Evolutionary conservation across 768 basidiomycete genomes (phyloP).

Genomic region (Amanita muscaria): DNA sequence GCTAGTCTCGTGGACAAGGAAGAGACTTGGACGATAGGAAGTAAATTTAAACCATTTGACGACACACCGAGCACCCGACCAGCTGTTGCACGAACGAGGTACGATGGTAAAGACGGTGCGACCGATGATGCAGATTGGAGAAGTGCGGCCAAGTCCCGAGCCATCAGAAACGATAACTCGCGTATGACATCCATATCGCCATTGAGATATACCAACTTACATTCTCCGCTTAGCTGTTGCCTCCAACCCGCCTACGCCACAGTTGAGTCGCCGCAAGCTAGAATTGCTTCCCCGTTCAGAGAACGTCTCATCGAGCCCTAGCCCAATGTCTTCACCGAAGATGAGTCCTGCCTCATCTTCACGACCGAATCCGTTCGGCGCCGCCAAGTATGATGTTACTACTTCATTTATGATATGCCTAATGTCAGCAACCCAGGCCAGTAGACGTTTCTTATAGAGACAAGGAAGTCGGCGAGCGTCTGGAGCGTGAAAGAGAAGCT

Average conservation of each 20-base stretch:
- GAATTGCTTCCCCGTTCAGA: conserved; percentile 79
- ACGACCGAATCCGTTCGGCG: conserved; percentile 77
- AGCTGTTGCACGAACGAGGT: conserved; percentile 39
- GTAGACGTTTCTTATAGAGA: conserved; percentile 78
- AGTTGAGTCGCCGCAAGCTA: conserved; percentile 69
- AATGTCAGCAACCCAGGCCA: conserved; percentile 54
- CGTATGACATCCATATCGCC: conserved; percentile 35
- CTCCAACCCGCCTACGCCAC: conserved; percentile 78
- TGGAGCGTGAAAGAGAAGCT: conserved; percentile 60
- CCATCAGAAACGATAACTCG: conserved; percentile 43
- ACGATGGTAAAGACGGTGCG: conserved; percentile 40
- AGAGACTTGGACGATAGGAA: conserved; percentile 68
- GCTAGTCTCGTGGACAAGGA: conserved; percentile 62
- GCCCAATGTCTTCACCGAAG: conserved; percentile 75
- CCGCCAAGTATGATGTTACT: conserved; percentile 62
- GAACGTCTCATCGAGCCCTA: conserved; percentile 54
- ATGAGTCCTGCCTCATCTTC: conserved; percentile 39
- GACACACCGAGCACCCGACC: conserved; percentile 27
- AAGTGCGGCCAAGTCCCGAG: conserved; percentile 31
- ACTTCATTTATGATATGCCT: too few relatives aligned
- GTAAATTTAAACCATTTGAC: conserved; percentile 57
- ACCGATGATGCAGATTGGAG: conserved; percentile 73
- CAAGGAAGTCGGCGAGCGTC: conserved; percentile 60
- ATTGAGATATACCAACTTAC: background rate
- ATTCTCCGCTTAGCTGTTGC: conserved; percentile 38